Base-by-base conservation (phyloP, 1,284 basidiomycete genomes). In the Cutaneotrichosporon cyanovorans region DNA sequence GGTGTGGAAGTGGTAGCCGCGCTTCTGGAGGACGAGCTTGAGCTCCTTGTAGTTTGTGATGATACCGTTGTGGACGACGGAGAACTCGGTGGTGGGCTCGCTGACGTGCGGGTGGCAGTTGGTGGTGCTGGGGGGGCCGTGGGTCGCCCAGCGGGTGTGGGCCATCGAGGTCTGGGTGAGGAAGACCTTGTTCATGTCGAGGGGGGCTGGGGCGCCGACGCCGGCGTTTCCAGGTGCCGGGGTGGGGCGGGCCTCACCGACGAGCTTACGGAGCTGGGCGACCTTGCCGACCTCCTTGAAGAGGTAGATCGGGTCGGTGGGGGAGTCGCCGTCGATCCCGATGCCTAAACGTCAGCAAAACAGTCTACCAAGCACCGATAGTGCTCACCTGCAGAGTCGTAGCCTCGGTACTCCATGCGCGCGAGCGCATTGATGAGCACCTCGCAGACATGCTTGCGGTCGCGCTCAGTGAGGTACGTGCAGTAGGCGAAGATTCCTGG, bases 231-330 rank as follows among this genome's bases (percentile, higher is more conserved):
- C 47, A 8, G 59, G 58, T 30, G 47, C 35, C 9, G 65, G 60
- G 45, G 58, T 59, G 20, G 64, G 51, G 48, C 63, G 44, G 21
- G 87, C 83, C 56, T 79, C 78, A 46, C 83, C 82, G 63, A 96
- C 93, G 74, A 86, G 83, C 77, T 95, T 87, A 73, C 90, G 86
- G 49, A 99, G 80, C 23, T 86, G 85, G 41, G 85, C 84, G 54
- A 99, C 95, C 74, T 99, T 99, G 74, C 95, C 95, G 45, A 98
- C 93, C 74, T 95, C 87, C 78, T 97, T 98, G 84, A 93, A 98
- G 75, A 85, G 88, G 51, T 88, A 63, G 50, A 87, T 46, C 16
- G 70, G 68, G 35, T 60, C 48, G 46, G 81, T 81, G 6, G 83
- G 76, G 60, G 83, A 81, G 77, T 98, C 92, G 31, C 92, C 93